Conservation (phyloP, 176 grass and related monocot species). For the Cenchrus fungigraminus region DNA sequence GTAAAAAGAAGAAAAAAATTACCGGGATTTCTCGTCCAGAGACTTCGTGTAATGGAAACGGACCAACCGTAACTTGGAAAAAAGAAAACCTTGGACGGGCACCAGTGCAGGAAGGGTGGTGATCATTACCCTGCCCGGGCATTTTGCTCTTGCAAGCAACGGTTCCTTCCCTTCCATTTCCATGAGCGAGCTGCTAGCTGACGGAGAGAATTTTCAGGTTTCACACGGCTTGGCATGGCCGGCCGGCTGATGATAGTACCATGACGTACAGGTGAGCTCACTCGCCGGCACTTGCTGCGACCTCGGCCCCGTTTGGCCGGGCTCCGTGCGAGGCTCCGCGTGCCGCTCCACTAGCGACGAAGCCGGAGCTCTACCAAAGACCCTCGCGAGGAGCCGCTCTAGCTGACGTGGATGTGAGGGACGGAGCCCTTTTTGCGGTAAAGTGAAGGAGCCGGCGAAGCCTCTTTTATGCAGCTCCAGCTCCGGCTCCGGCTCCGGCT, state of each 20-base stretch:
- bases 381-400: too few relatives aligned
- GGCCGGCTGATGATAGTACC: conserved; percentile 13
- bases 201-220: neutral
- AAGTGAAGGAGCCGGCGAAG: too few relatives aligned
- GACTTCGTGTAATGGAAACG: neutral
- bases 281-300: neutral
- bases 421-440: too few relatives aligned
- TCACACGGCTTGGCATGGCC: neutral
- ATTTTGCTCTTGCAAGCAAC: conserved; percentile 46
- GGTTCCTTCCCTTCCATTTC: neutral
- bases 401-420: too few relatives aligned
- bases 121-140: neutral
- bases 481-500: too few relatives aligned
- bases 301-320: neutral
- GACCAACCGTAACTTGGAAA: neutral
- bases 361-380: too few relatives aligned
- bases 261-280: conserved; percentile 46
- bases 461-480: too few relatives aligned
- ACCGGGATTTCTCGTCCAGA: neutral
- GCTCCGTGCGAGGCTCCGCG: too few relatives aligned
- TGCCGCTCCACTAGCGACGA: too few relatives aligned
- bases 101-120: neutral
- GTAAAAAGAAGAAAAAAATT: neutral
- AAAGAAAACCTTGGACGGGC: neutral
- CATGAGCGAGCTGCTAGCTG: neutral